These are phyloP conservation scores for Annulohypoxylon bovei DNA, from an alignment of 495 filamentous ascomycete species.

Conservation along the genomic window DNA sequence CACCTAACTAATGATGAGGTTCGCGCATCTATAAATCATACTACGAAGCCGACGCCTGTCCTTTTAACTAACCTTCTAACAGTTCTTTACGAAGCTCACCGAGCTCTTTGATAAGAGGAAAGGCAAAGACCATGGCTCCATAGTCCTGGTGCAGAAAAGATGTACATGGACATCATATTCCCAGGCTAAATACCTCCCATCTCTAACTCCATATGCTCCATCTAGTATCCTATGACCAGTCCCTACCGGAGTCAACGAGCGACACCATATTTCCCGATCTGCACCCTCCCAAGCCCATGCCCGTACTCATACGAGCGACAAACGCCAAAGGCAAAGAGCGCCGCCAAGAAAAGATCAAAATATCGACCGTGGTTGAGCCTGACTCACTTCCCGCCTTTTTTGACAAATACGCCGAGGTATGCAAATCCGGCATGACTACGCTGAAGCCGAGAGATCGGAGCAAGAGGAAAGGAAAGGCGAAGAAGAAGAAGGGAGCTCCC, in stretches of 20 bases:
- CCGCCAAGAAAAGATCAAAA: conserved; percentile 70
- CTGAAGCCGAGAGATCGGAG: conserved; percentile 94
- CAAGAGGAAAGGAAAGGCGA: conserved; percentile 80
- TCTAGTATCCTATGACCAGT: conserved; percentile 50
- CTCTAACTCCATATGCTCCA: conserved; percentile 29
- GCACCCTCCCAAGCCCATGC: conserved; percentile 63
- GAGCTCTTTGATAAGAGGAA: conserved; percentile 76
- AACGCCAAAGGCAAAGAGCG: conserved; percentile 72
- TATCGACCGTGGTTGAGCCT: conserved; percentile 83
- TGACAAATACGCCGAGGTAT: conserved; percentile 86
- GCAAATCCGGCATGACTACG: conserved; percentile 82
- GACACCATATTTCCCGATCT: conserved; percentile 63
- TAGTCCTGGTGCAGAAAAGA: conserved; percentile 89
- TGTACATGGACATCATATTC: conserved; percentile 53
- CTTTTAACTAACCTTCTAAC: conserved; percentile 21
- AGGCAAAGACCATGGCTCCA: conserved; percentile 74
- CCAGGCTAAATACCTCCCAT: not conserved
- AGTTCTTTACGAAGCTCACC: conserved; percentile 89
- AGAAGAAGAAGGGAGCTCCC: conserved; percentile 72
- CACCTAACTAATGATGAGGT: conserved; percentile 82
- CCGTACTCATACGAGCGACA: conserved; percentile 85
- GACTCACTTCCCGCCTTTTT: conserved; percentile 84
- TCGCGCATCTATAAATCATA: conserved; percentile 14
- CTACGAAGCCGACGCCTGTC: conserved; percentile 11
- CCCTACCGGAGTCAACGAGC: conserved; percentile 41